These are phyloP conservation scores for Barnettozyma californica DNA, from an alignment of 805 yeast species.

Conservation along the genomic window DNA sequence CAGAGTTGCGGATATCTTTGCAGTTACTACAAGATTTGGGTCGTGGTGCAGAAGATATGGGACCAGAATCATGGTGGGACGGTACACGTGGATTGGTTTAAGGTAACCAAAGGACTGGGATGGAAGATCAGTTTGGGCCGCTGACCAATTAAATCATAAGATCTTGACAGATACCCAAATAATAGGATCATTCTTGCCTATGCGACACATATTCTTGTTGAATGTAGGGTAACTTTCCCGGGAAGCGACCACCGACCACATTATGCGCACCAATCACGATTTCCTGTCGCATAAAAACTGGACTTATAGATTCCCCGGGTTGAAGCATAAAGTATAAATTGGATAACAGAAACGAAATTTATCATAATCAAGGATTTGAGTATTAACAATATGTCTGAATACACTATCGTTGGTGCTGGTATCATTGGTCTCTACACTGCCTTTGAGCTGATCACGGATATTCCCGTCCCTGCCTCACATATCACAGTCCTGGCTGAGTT, in stretches of 20 bases:
- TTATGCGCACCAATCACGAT: background rate
- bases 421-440: conserved; percentile 64
- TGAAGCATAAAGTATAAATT: background rate
- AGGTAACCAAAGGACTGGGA: conserved; percentile 34
- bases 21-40: conserved; percentile 31
- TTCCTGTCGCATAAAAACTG: background rate
- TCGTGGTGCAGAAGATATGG: conserved; percentile 36
- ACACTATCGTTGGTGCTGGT: conserved; percentile 48
- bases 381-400: conserved; percentile 9
- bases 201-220: background rate
- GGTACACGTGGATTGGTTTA: conserved; percentile 38
- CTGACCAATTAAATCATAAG: conserved; percentile 1
- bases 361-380: background rate
- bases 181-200: background rate
- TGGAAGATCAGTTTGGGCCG: conserved; percentile 31
- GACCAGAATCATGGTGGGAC: conserved; percentile 27
- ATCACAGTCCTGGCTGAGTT: conserved; percentile 60
- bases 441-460: conserved; percentile 39
- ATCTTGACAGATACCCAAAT: background rate
- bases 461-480: conserved; percentile 33
- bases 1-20: conserved; percentile 30
- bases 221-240: background rate
- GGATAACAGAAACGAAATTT: background rate
- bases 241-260: background rate
- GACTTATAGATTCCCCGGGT: background rate